Base-by-base conservation (phyloP, 257 asterid genomes). In the Salvia splendens region DNA sequence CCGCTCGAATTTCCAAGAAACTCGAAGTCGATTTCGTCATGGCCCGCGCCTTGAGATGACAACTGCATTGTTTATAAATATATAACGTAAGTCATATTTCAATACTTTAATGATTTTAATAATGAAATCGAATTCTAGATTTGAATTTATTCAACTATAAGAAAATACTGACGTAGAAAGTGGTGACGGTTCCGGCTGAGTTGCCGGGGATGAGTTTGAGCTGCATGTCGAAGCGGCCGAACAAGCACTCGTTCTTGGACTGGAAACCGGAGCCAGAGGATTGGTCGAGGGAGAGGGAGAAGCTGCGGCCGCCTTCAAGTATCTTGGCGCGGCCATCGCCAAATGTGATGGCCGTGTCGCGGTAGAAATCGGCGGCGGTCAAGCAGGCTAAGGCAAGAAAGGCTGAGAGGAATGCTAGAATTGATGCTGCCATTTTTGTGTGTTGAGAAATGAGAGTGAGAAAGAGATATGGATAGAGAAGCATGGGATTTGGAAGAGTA, bases 121-220 rank as follows among this genome's bases (percentile, higher is more conserved):
- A 55, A 38, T 1, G 9, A 38, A 5, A 38, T 5, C 7, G 42
- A 38, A 38, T 38, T 24, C 30, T 24, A 24, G 2, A 24, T 24
- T 24, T 24, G 30, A 24, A 24, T 24, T 24, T 0, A 24, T 24
- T 24, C 30, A 0, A n/a, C n/a, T n/a, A n/a, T n/a, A n/a, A n/a
- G n/a, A n/a, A 38, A 38, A 38, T 38, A 38, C 8, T 64, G n/a
- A 78, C 83, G 8, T 40, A 70, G 49, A 77, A 81, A 3, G 85
- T 81, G 68, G 85, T 81, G 73, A 81, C 83, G 5, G 83, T 75
- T 46, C 85, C 85, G n/a, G 83, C 85, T 1, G 85, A 81, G 66
- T 81, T 78, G 0, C 56, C 64, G 16, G 64, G 70, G 5, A 71
- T 48, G 2, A 71, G 75, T 16, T 62, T 71, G 12, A 71, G 75